These are phyloP conservation scores for Podila epicladia DNA, from an alignment of 192 early-diverging fungal species.

Conservation along the genomic window DNA sequence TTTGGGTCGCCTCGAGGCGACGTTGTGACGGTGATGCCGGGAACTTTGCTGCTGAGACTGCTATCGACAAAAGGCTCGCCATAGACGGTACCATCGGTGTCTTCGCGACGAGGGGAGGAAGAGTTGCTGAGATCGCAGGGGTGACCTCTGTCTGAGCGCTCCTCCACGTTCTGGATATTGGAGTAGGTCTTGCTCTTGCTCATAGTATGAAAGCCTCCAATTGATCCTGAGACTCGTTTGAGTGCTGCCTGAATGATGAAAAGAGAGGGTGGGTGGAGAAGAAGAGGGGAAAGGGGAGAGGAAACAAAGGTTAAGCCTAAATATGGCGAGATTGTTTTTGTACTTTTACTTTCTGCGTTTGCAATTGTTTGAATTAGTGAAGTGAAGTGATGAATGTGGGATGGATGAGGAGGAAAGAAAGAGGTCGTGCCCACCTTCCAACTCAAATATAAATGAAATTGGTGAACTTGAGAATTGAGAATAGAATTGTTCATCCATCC, in stretches of 20 bases:
- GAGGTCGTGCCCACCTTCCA: too few species aligned
- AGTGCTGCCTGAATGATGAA: background rate
- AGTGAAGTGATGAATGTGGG: background rate
- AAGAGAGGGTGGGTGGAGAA: background rate
- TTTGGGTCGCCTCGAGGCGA: background rate
- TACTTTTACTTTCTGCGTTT: background rate
- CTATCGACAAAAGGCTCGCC: background rate
- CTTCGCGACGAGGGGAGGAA: background rate
- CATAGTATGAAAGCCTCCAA: background rate
- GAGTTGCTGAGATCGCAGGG: background rate
- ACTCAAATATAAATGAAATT: background rate
- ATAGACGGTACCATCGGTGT: background rate
- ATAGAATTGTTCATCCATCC: background rate
- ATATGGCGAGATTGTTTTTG: too few species aligned
- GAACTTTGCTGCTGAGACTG: background rate
- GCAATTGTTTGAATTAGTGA: too few species aligned
- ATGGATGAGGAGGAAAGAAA: background rate
- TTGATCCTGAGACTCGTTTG: background rate
- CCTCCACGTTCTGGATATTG: background rate
- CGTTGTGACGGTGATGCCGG: background rate
- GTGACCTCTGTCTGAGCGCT: background rate
- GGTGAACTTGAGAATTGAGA: slow-evolving; percentile 2
- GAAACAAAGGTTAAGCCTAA: background rate
- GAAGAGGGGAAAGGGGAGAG: background rate
- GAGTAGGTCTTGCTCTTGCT: background rate